phyloP scores from a whole-genome alignment of 2,329 filamentous ascomycete genomes.

The Leptographium wingfieldii region DNA sequence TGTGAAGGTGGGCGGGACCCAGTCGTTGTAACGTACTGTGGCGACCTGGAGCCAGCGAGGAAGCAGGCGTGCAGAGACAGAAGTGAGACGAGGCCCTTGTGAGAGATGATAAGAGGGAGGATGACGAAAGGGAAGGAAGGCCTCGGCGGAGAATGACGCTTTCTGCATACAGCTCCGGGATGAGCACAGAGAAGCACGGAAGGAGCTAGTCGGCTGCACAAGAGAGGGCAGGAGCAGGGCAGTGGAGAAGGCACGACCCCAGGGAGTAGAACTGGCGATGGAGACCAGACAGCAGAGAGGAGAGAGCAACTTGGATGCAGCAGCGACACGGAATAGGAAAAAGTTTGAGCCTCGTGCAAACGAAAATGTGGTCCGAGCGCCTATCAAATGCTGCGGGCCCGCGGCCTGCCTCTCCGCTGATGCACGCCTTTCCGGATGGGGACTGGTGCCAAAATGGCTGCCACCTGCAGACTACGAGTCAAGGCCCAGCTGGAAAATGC shows the following conservation, averaged over 20 bases:
- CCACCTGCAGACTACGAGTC: background rate
- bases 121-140: no score
- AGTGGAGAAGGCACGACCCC: background rate
- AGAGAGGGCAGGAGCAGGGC: background rate
- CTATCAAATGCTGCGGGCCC: background rate
- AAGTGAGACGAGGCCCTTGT: background rate
- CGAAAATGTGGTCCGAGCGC: background rate
- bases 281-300: background rate
- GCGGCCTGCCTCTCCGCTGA: background rate
- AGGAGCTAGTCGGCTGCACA: background rate
- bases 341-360: constrained; percentile 11
- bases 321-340: constrained; percentile 11
- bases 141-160: background rate
- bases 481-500: no score
- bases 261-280: background rate
- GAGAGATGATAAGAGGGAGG: background rate
- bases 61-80: background rate
- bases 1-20: background rate
- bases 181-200: background rate
- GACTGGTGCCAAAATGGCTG: background rate
- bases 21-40: background rate
- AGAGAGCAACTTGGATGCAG: background rate
- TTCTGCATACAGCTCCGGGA: background rate
- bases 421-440: background rate
- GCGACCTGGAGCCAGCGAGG: no score